Percentiles rank a stretch among this genome's conserved stretches.
These are phyloP conservation scores for Flaveria sonorensis DNA, from an alignment of 129 eudicot species.

Conservation along the genomic window DNA sequence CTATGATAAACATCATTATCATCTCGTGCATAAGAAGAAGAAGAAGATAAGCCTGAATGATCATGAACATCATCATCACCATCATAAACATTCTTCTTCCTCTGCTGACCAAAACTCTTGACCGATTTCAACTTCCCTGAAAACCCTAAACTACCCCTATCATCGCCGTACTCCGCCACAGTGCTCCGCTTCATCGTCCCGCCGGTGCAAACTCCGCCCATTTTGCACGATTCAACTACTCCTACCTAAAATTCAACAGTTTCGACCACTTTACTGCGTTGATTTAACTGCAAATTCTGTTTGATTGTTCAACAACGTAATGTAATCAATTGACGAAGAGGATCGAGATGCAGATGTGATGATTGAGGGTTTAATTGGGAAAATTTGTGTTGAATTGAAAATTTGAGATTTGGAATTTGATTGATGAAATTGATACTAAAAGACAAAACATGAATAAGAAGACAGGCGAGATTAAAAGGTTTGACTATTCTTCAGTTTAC, in stretches of 20 bases:
- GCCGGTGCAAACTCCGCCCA: conserved; percentile 87
- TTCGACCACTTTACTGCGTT: background rate
- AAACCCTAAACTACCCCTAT: conserved; percentile 43
- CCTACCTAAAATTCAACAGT: background rate
- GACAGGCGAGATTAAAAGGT: conserved; percentile 18
- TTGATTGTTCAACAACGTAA: conserved; percentile 18
- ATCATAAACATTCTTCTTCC: conserved; percentile 37
- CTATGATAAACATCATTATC: conserved; percentile 29
- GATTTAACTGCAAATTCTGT: background rate
- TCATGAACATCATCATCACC: conserved; percentile 26
- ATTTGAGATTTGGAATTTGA: too few relatives aligned
- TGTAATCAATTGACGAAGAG: background rate
- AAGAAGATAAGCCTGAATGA: conserved; percentile 30
- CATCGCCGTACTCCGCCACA: conserved; percentile 34
- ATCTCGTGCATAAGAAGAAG: conserved; percentile 26
- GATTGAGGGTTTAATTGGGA: conserved; percentile 7
- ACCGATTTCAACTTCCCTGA: conserved; percentile 67
- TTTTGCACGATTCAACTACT: conserved; percentile 5
- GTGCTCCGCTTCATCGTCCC: conserved; percentile 52
- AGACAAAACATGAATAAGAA: conserved; percentile 24
- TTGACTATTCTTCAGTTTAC: conserved; percentile 31
- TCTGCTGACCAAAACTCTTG: conserved; percentile 49
- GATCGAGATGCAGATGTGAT: conserved; percentile 19
- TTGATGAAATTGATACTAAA: conserved; percentile 11
- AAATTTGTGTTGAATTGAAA: background rate